Evolutionary conservation across 768 basidiomycete genomes (phyloP), one percentile per base, ranked within the genome.

Genomic region (Ephemerocybe angulata): DNA sequence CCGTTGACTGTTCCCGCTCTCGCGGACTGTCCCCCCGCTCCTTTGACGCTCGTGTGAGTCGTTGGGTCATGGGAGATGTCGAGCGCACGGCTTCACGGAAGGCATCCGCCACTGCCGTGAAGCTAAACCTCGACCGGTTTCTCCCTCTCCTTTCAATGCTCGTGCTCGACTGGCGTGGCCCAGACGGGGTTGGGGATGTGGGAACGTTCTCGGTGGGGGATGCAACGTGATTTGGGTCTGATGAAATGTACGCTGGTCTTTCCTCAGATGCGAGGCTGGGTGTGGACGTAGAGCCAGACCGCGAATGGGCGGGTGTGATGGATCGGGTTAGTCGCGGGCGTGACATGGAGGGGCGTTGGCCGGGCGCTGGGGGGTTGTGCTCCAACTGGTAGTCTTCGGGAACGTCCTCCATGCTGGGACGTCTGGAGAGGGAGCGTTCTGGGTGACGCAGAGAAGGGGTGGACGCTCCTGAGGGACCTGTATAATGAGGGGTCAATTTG

Each of bases 21-120:
- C 24, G 5, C 10, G 25, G 31, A 15, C 27, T 22, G 19, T 24
- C 6, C 10, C 29, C 33, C 15, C 38, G 2, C 35, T 41, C 38
- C n/a, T 28, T 37, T 15, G 51, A 37, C 24, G 24, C 27, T 40
- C 53, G 24, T 30, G 41, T 24, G 3, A 54, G 47, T 3, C 50
- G 44, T 17, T 52, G 17, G 28, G 56, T 30, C 3, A 56, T 54
- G 10, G 76, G 72, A 0, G 84, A 82, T 24, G 65, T 70, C 4
- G 83, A 79, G 27, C 81, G 75, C 30, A 85, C 75, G 10, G 68
- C 81, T 46, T 78, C 80, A 62, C 70, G 67, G 21, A 84, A 61
- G 22, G 70, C 72, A 52, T 73, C 79, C 1, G 82, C 78, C 27
- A 85, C 75, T 6, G 74, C 75, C 12, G 79, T 72, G 6, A 87